Conservation (phyloP, 2,329 filamentous ascomycete genomes). For the Daldinia eschscholtzii region DNA sequence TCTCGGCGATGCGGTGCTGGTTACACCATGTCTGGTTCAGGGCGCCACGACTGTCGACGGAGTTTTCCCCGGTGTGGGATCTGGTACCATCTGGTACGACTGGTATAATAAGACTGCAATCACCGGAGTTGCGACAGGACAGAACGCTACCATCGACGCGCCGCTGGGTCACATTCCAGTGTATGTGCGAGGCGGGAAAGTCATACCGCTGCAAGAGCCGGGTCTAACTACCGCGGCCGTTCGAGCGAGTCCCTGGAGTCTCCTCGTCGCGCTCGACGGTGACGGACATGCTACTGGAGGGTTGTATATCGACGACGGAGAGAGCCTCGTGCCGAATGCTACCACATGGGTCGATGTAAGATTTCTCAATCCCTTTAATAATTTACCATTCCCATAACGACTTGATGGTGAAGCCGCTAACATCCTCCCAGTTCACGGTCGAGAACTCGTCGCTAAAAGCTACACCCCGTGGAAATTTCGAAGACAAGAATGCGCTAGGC, state of each 20-base stretch:
- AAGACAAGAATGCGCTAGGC: slow-evolving; percentile 68
- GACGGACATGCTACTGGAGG: slow-evolving; percentile 69
- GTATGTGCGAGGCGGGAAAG: slow-evolving; percentile 74
- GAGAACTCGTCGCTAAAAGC: slow-evolving; percentile 61
- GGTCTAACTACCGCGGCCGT: slow-evolving; percentile 74
- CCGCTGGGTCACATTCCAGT: slow-evolving; percentile 77
- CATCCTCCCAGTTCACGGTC: slow-evolving; percentile 57
- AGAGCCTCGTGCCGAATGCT: slow-evolving; percentile 69
- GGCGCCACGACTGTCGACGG: slow-evolving; percentile 72
- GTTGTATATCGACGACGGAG: slow-evolving; percentile 82
- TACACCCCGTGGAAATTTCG: slow-evolving; percentile 63
- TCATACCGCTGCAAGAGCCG: slow-evolving; percentile 77
- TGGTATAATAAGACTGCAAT: slow-evolving; percentile 78
- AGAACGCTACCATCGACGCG: slow-evolving; percentile 58
- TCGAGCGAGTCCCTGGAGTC: slow-evolving; percentile 73
- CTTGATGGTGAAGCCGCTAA: slow-evolving; percentile 12
- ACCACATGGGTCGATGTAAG: slow-evolving; percentile 66
- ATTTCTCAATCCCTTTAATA: slow-evolving; percentile 27
- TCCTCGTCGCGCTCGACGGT: slow-evolving; percentile 71
- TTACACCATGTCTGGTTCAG: slow-evolving; percentile 75
- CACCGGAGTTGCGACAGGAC: slow-evolving; percentile 50
- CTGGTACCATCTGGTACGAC: slow-evolving; percentile 78
- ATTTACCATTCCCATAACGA: not conserved
- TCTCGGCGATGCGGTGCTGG: slow-evolving; percentile 73
- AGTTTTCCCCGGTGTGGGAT: slow-evolving; percentile 75